Evolutionary conservation across 441 rosid genomes (phyloP), one percentile per base, ranked within the genome.

Genomic region (Heliophila coronopifolia): DNA sequence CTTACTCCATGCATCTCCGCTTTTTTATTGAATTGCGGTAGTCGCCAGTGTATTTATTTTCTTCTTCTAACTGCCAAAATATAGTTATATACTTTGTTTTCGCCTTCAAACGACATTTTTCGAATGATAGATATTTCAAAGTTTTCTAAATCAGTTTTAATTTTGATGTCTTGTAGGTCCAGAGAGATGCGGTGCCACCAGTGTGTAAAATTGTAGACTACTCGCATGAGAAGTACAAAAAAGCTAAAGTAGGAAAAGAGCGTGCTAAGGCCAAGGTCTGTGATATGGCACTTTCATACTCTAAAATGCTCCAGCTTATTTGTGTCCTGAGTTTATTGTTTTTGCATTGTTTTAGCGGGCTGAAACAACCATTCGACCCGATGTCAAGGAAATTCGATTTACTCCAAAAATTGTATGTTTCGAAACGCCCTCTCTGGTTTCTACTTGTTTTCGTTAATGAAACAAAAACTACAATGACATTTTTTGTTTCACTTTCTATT

Each of bases 381-480:
- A 42, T 24, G 59, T 59, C 71, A 85, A 92, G 63, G 93, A 90
- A 72, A 78, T 92, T 63, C 83, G 91, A 14, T 83, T 92, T 73
- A 60, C 81, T 0, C 76, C 67, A 47, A 85, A 87, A 70, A 84
- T 80, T 58, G 98, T 92, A 77, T 67, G 95, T 63, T 50, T 17
- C 14, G 22, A 49, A 45, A 23, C 9, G 0, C 69, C 31, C 24
- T 26, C 3, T 10, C 9, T 11, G 36, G 15, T 58, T 22, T 42
- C 44, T 59, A 17, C 39, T 27, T 18, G 44, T 38, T 16, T 50
- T 24, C 45, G 12, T 22, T 40, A 12, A 16, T 33, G 20, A 13
- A 28, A 39, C n/a, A n/a, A n/a, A 23, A 11, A 9, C 12, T 17
- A 53, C 37, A 47, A n/a, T 20, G 38, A 41, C 15, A 10, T n/a